Evolutionary conservation across 495 filamentous ascomycete genomes (phyloP), one percentile per base, ranked within the genome.

Genomic region (Trichoderma gamsii): DNA sequence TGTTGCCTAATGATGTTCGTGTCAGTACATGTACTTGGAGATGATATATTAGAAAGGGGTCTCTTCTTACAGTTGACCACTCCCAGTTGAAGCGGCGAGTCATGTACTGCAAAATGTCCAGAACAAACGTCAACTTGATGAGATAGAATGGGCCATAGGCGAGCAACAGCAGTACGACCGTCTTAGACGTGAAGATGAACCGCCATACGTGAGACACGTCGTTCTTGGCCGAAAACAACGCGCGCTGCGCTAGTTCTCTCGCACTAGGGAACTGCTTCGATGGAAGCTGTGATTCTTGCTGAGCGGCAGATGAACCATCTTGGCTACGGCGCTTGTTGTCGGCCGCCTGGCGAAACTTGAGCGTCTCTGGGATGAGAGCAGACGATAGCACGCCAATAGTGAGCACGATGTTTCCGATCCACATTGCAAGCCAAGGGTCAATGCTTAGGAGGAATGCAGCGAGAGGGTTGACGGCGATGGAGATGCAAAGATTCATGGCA

Each of bases 81-180:
- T 65, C 70, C 73, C 75, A 79, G 16, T 67, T 41, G 67, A 75
- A 79, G 13, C 77, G 70, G 49, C 72, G 71, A 3, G 72, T 75
- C 13, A 74, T 72, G 68, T 79, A 79, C 66, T 79, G 77, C 4
- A 79, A 61, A 12, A 78, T 15, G 43, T 75, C 75, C 21, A 72
- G 69, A 21, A 73, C 72, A 21, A 70, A 73, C 2, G 65, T 16
- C 35, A 69, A 66, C 29, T 72, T 74, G 12, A 76, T 46, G 64
- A 76, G 51, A 44, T 69, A 67, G 41, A 75, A 77, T 0, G 68
- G 51, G 23, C 70, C 64, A 6, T 75, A 73, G 3, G 35, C 44
- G 12, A 67, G 13, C 9, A 75, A 5, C 23, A 76, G 72, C 56
- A 78, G 66, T 44, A 77, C 66, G 1, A 44, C 41, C 41, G 73